These are phyloP conservation scores for Xerocomellus amylosporus DNA, from an alignment of 768 basidiomycete genomes.

Conservation along the genomic window DNA sequence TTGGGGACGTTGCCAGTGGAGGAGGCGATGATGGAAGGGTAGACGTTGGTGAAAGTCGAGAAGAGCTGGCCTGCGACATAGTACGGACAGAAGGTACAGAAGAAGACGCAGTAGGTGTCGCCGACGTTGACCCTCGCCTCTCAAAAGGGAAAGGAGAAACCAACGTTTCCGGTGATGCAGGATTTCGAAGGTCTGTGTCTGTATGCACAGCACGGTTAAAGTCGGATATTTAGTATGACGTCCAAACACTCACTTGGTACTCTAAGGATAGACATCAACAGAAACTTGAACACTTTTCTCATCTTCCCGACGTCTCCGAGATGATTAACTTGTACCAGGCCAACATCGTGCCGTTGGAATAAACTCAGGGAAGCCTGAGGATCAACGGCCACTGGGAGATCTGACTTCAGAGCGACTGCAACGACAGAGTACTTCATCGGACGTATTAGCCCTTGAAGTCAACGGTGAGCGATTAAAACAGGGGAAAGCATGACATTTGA, in stretches of 20 bases:
- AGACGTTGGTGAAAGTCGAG: slow-evolving; percentile 32
- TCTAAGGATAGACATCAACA: slow-evolving; percentile 64
- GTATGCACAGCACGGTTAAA: slow-evolving; percentile 20
- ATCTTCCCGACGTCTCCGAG: slow-evolving; percentile 64
- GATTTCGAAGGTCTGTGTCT: slow-evolving; percentile 57
- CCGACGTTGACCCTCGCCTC: slow-evolving; percentile 42
- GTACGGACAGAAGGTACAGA: slow-evolving; percentile 35
- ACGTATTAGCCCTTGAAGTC: slow-evolving; percentile 51
- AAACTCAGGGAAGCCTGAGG: slow-evolving; percentile 49
- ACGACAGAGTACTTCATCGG: slow-evolving; percentile 60
- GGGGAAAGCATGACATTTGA: slow-evolving; percentile 14
- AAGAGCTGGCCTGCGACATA: slow-evolving; percentile 30
- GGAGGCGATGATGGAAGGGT: slow-evolving; percentile 38
- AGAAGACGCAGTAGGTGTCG: slow-evolving; percentile 51
- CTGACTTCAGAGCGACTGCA: slow-evolving; percentile 86
- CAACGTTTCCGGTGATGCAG: slow-evolving; percentile 65
- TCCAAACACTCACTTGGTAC: slow-evolving; percentile 34
- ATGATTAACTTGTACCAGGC: slow-evolving; percentile 72
- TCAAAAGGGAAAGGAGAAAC: slow-evolving; percentile 56
- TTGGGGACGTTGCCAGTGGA: slow-evolving; percentile 45
- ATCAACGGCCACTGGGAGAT: slow-evolving; percentile 59
- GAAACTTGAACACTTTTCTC: slow-evolving; percentile 67
- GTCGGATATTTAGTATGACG: background rate
- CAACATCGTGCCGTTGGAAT: slow-evolving; percentile 64
- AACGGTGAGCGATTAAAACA: slow-evolving; percentile 11